A percentile compares a stretch with the other conserved stretches of the same genome.
Evolutionary conservation across 2,329 filamentous ascomycete genomes (phyloP).

Genomic region (Fusarium liriodendri): DNA sequence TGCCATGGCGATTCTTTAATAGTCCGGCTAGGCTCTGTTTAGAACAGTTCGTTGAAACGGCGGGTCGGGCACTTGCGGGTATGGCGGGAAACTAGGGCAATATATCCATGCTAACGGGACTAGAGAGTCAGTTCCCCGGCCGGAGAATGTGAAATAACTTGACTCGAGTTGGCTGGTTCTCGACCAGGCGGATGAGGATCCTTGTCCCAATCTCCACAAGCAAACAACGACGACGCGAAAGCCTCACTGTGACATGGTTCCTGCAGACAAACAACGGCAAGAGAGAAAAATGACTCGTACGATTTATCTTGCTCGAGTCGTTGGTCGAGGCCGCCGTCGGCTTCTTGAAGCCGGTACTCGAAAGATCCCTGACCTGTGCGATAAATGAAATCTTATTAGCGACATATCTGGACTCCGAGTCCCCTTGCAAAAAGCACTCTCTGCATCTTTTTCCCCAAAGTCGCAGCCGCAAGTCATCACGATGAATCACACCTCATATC

Average conservation of each 20-base stretch:
- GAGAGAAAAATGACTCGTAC: neutral
- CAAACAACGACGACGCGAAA: neutral
- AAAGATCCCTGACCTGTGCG: neutral
- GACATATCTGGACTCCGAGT: neutral
- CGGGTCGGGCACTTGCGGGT: neutral
- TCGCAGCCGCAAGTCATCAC: neutral
- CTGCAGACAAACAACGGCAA: neutral
- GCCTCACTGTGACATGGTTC: neutral
- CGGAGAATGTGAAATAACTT: neutral
- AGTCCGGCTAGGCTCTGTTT: neutral
- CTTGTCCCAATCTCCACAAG: neutral
- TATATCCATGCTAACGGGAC: neutral
- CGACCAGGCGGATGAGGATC: neutral
- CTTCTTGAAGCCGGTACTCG: neutral
- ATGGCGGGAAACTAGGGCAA: neutral
- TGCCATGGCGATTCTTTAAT: neutral
- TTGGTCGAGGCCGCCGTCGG: neutral
- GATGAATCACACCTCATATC: constrained; percentile 10
- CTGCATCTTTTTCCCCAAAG: neutral
- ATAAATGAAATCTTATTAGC: neutral
- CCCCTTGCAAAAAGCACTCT: neutral
- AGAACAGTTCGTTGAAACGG: neutral
- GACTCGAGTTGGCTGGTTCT: neutral
- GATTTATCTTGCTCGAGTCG: neutral
- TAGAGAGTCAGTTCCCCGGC: neutral